phyloP scores from a whole-genome alignment of 345 rosid genomes.

The Jatropha curcas region DNA sequence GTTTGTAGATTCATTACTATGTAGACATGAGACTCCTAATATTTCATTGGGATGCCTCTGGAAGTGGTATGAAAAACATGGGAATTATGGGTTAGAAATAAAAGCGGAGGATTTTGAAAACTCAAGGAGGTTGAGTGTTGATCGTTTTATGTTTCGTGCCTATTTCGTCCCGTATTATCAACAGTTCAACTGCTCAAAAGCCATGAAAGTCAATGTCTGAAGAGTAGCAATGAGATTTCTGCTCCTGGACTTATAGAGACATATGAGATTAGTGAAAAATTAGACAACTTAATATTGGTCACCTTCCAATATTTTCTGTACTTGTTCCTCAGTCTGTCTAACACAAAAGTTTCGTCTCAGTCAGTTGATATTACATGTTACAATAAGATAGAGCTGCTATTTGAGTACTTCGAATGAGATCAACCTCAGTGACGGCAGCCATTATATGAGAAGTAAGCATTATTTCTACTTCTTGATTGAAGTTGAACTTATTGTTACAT shows the following conservation, averaged over 20 bases:
- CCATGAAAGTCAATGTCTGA: slow-evolving; percentile 13
- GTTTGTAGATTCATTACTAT: slow-evolving; percentile 23
- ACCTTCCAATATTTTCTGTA: slow-evolving; percentile 32
- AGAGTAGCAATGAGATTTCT: slow-evolving; percentile 3
- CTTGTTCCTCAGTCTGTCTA: slow-evolving; percentile 38
- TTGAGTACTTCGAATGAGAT: slow-evolving; percentile 59
- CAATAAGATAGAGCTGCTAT: slow-evolving; percentile 41
- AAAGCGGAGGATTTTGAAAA: slow-evolving; percentile 45
- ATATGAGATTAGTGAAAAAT: slow-evolving; percentile 11
- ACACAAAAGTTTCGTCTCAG: slow-evolving; percentile 12
- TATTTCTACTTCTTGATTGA: neutral
- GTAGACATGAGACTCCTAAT: slow-evolving; percentile 46
- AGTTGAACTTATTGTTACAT: neutral
- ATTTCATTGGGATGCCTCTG: slow-evolving; percentile 44
- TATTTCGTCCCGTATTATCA: slow-evolving; percentile 62
- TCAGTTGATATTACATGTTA: slow-evolving; percentile 20
- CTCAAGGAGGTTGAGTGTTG: slow-evolving; percentile 43
- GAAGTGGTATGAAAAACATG: slow-evolving; percentile 61
- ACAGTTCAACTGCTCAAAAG: slow-evolving; percentile 53
- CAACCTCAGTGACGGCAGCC: slow-evolving; percentile 57
- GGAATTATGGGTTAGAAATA: slow-evolving; percentile 56
- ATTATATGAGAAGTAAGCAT: slow-evolving; percentile 51
- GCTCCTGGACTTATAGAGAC: slow-evolving; percentile 19
- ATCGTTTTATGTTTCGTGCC: slow-evolving; percentile 46
- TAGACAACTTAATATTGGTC: slow-evolving; percentile 17